Evolutionary conservation across 768 basidiomycete genomes (phyloP).

Genomic region (Tylopilus sp.): DNA sequence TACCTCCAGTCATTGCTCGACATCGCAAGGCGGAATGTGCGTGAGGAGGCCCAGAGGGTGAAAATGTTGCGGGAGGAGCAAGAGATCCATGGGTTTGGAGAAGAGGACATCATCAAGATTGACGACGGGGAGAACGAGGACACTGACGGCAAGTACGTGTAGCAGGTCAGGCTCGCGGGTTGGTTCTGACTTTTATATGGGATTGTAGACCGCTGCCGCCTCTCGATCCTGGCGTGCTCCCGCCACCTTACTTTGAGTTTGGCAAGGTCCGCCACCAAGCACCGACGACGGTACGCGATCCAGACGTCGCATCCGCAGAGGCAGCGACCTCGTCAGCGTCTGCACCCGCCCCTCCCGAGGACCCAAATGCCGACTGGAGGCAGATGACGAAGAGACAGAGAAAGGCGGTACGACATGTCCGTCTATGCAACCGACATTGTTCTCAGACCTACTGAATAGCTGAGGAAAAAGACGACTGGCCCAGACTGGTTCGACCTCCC

Average conservation of each 20-base stretch:
- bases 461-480: conserved; percentile 70
- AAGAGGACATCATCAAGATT: conserved; percentile 54
- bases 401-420: conserved; percentile 53
- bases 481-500: conserved; percentile 87
- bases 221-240: conserved; percentile 64
- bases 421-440: background rate
- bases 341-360: conserved; percentile 58
- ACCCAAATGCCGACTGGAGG: conserved; percentile 61
- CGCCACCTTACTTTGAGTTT: conserved; percentile 61
- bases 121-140: conserved; percentile 29
- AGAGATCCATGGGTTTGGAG: conserved; percentile 34
- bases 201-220: conserved; percentile 52
- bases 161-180: background rate
- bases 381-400: conserved; percentile 68
- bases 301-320: conserved; percentile 54
- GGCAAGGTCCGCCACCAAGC: conserved; percentile 40
- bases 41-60: conserved; percentile 27
- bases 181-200: background rate
- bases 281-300: conserved; percentile 53
- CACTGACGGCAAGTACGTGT: conserved; percentile 30
- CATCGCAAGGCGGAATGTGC: conserved; percentile 53
- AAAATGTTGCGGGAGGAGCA: conserved; percentile 24
- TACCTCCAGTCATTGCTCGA: conserved; percentile 62
- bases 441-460: conserved; percentile 34
- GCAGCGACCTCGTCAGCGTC: conserved; percentile 46